These are phyloP conservation scores for Leccinum sublutescens DNA, from an alignment of 768 basidiomycete genomes.

Conservation along the genomic window DNA sequence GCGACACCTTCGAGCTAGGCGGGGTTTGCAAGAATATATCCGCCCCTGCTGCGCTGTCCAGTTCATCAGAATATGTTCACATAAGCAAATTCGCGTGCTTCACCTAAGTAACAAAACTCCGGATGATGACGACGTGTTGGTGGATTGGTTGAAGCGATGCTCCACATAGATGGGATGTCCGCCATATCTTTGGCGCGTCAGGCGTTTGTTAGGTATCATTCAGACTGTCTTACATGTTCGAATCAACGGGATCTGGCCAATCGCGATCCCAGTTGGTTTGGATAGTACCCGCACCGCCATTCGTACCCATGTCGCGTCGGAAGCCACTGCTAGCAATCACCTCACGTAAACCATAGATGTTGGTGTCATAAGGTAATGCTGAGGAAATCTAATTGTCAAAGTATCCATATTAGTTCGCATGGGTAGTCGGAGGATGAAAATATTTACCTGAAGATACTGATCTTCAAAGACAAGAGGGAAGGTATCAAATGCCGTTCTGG, in stretches of 20 bases:
- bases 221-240: constrained; percentile 53
- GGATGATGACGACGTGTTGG: constrained; percentile 57
- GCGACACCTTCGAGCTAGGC: constrained; percentile 48
- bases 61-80: constrained; percentile 7
- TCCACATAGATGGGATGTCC: constrained; percentile 71
- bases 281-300: constrained; percentile 51
- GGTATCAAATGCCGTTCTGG: constrained; percentile 55
- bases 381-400: constrained; percentile 51
- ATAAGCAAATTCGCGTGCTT: background rate
- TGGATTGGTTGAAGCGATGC: constrained; percentile 58
- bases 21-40: constrained; percentile 70
- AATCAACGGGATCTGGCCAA: constrained; percentile 57
- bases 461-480: constrained; percentile 78
- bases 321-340: constrained; percentile 68
- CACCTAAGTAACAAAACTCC: constrained; percentile 76
- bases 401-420: background rate
- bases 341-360: constrained; percentile 80
- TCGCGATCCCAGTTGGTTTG: constrained; percentile 72
- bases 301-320: constrained; percentile 54
- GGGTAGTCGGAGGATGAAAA: background rate
- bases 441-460: constrained; percentile 66
- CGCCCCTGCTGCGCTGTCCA: constrained; percentile 57
- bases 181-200: constrained; percentile 51
- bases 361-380: constrained; percentile 60
- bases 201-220: background rate